Base-by-base conservation (phyloP, 495 filamentous ascomycete genomes). In the Daldinia decipiens region DNA sequence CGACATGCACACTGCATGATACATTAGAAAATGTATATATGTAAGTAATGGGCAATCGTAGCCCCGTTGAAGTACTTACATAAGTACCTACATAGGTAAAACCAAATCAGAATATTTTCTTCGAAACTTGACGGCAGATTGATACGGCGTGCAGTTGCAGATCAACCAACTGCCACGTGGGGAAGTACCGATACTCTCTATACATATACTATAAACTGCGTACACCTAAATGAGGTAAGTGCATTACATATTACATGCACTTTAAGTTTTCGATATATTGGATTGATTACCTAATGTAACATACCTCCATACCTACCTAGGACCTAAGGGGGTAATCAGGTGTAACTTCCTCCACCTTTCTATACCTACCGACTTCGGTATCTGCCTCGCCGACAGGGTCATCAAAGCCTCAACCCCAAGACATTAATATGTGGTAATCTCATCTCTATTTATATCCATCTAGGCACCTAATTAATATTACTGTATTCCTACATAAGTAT, bases 121-220 rank as follows among this genome's bases (percentile, higher is more conserved):
- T 52, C 68, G 63, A 72, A 68, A 65, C 70, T 65, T 61, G 60
- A 68, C 9, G 43, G 43, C 43, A 64, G 34, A 53, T 31, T 45
- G 39, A 39, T 56, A 52, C 9, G 17, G 38, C 17, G 17, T 73
- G 56, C 67, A 45, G 34, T 31, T 73, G 71, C 67, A 70, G 71
- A 73, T 73, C 70, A 31, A 47, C 43, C 47, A 53, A 60, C 50
- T 29, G 67, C 71, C 71, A 73, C 71, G 71, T 73, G 71, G 71
- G 61, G 62, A 73, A 70, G 71, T 73, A 73, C 71, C 64, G 45
- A 60, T 47, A 50, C 12, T 24, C 4, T 32, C 29, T 24, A 65
- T n/a, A n/a, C n/a, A n/a, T n/a, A n/a, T n/a, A n/a, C n/a, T n/a
- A n/a, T 58, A 19, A 19, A 34, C 29, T 34, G 31, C 19, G 43